Base-by-base conservation (phyloP, 1,139 yeast genomes). In the Sugiyamaella sp. region DNA sequence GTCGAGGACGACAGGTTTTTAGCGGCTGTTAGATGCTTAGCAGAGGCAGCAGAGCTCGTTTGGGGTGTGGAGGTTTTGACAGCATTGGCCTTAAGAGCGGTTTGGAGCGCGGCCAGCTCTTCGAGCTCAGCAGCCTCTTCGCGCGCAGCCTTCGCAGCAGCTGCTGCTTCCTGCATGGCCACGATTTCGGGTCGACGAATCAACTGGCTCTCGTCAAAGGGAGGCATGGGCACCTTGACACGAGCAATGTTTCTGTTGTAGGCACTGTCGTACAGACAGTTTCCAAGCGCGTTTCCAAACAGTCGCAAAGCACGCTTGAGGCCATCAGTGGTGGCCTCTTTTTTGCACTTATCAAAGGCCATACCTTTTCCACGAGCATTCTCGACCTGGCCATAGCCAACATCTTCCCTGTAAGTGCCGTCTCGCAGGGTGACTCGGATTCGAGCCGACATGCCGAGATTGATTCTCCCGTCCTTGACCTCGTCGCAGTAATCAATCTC, bases 291-390 rank as follows among this genome's bases (percentile, higher is more conserved):
- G 65, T 85, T 85, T 29, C 95, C 95, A 70, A 86, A 87, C 64
- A 85, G 83, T 55, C 95, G 75, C 60, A 87, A 74, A 29, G 91
- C 85, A 40, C 95, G 72, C 67, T 87, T 87, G 58, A 86, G 67
- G 0, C 85, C 95, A 68, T 87, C 95, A 0, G 95, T 87, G 24
- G 82, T 78, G 1, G 93, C 95, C 65, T 86, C 91, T 62, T 87
- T 87, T 62, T 82, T 81, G 64, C 89, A 73, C 65, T 86, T 86
- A 59, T 86, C 95, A 67, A 81, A 84, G 1, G 93, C 95, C 72
- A 78, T 77, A 6, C 84, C 82, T 64, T 82, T 82, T 43, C 75
- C 73, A 54, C 77, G 78, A 48, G 85, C 82, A 63, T 86, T 86
- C 45, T 84, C 89, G 48, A 82, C 79, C 54, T 77, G 80, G 12